Evolutionary conservation across 2,329 filamentous ascomycete species (phyloP), one percentile per base, ranked within the genome.

Genomic region (Rhynchosporium graminicola): DNA sequence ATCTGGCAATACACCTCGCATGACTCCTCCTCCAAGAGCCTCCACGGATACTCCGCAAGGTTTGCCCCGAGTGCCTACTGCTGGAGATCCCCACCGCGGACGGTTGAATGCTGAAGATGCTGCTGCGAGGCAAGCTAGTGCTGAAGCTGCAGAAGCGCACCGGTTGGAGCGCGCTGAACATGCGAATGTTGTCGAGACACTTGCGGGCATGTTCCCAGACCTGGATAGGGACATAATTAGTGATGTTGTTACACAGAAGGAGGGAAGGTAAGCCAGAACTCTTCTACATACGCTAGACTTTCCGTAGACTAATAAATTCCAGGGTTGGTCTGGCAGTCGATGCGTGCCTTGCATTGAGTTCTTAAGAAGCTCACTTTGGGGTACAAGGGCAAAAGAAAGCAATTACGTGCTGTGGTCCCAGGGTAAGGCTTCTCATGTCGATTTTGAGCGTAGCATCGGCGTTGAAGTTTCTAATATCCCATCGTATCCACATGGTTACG

Each of bases 161-260:
- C 82, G 90, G 15, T 86, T 98, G 64, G 87, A 95, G 69, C 82
- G 87, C 42, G 88, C 89, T 60, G 95, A 99, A 80, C 93, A 98
- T 76, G 82, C 86, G 59, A 94, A 92, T 70, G 87, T 99, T 7
- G 94, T 98, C 2, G 95, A 98, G 77, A 98, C 95, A 42, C 79
- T 99, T 62, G 88, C 91, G 54, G 90, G 92, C 70, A 99, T 99
- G 95, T 99, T 99, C 75, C 95, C 95, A 0, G 92, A 96, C 73
- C 80, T 99, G 57, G 95, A 99, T 75, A 86, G 87, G 71, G 96
- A 99, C 55, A 84, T 99, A 43, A 98, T 99, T 73, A 93, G 93
- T 71, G 95, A 99, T 78, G 95, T 99, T 46, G 95, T 99, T 31
- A 87, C 94, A 75, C 87, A 96, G 79, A 97, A 99, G 78, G 89